phyloP scores from a whole-genome alignment of 306 rosid genomes.

The Citrullus colocynthis region DNA sequence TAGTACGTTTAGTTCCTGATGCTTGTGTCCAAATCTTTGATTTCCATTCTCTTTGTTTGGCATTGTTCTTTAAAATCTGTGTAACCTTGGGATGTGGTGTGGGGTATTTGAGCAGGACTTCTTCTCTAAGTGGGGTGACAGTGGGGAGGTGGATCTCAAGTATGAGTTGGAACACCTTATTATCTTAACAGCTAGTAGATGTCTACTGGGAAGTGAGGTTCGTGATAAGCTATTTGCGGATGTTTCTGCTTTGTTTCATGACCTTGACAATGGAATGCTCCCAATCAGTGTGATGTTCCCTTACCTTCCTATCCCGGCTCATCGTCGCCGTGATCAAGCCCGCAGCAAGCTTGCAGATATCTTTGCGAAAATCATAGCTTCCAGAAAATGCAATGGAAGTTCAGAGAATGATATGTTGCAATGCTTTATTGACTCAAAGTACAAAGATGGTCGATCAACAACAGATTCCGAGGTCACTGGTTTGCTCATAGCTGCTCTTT shows the following conservation, averaged over 20 bases:
- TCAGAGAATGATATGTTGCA: constrained; percentile 92
- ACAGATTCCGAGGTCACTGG: constrained; percentile 88
- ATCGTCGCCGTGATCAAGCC: constrained; percentile 71
- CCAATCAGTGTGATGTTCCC: constrained; percentile 88
- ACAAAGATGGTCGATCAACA: constrained; percentile 89
- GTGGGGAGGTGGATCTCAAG: constrained; percentile 91
- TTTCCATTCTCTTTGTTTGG: background rate
- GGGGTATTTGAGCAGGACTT: constrained; percentile 47
- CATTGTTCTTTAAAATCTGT: background rate
- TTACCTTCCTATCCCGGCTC: constrained; percentile 90
- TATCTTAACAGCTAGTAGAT: constrained; percentile 90
- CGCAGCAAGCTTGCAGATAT: constrained; percentile 70
- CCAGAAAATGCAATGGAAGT: constrained; percentile 41
- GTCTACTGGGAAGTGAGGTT: constrained; percentile 87
- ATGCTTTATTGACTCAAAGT: constrained; percentile 80
- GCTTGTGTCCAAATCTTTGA: background rate
- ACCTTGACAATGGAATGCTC: constrained; percentile 78
- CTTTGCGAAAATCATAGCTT: constrained; percentile 54
- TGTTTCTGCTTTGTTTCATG: constrained; percentile 91
- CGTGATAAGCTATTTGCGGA: constrained; percentile 89
- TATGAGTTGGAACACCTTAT: constrained; percentile 92
- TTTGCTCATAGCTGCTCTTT: constrained; percentile 75
- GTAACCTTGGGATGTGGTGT: background rate
- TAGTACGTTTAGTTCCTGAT: background rate
- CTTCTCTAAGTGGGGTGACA: constrained; percentile 93